These are phyloP conservation scores for Kwoniella mangroviensis DNA, from an alignment of 768 basidiomycete genomes.

Conservation along the genomic window DNA sequence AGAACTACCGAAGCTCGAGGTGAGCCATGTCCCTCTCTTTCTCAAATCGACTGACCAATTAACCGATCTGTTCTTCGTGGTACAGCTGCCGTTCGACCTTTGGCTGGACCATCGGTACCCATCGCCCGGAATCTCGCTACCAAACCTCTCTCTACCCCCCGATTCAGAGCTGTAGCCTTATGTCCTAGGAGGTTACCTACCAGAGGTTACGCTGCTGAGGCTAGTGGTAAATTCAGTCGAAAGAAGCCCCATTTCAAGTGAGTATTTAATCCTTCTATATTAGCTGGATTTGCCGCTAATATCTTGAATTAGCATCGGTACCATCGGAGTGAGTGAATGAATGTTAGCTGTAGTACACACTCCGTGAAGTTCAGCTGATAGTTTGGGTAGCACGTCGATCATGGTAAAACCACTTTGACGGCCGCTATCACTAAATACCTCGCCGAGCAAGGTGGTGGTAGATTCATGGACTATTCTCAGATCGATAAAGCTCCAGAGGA, in stretches of 20 bases:
- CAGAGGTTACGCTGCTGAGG: slow-evolving; percentile 53
- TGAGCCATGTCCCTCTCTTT: slow-evolving; percentile 4
- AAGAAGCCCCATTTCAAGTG: slow-evolving; percentile 60
- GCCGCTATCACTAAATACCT: slow-evolving; percentile 78
- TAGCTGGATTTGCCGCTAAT: slow-evolving; percentile 1
- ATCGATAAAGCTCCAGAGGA: slow-evolving; percentile 99
- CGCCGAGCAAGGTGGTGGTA: slow-evolving; percentile 69
- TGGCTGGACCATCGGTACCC: slow-evolving; percentile 39
- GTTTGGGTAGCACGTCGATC: slow-evolving; percentile 58
- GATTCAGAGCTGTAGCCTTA: slow-evolving; percentile 20
- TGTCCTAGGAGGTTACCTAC: slow-evolving; percentile 20
- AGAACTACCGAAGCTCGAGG: slow-evolving; percentile 29
- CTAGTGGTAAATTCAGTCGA: slow-evolving; percentile 56
- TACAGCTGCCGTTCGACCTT: slow-evolving; percentile 25
- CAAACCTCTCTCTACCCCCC: slow-evolving; percentile 21
- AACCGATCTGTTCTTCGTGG: background rate
- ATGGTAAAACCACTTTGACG: slow-evolving; percentile 59
- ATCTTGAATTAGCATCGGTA: slow-evolving; percentile 55
- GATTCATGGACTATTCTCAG: slow-evolving; percentile 92
- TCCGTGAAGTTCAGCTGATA: background rate
- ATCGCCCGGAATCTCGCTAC: slow-evolving; percentile 20
- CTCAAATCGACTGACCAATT: background rate
- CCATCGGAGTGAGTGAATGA: slow-evolving; percentile 57
- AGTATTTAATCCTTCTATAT: slow-evolving; percentile 22
- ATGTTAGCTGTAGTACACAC: background rate